Evolutionary conservation across 345 rosid genomes (phyloP), one percentile per base, ranked within the genome.

Genomic region (Dipteronia dyeriana): DNA sequence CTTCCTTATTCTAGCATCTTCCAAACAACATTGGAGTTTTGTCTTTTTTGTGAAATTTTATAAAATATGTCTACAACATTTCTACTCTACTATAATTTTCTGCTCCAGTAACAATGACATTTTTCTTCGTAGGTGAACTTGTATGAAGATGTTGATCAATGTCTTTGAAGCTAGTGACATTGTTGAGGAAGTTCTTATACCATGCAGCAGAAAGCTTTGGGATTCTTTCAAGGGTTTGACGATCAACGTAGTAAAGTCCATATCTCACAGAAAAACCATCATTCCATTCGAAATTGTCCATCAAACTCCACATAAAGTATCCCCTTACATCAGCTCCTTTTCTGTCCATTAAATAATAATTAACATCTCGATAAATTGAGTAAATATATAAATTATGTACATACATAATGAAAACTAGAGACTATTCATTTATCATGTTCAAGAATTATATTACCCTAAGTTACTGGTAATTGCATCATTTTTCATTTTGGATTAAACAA

Each of bases 261-360:
- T 43, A 86, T 39, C 41, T 61, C 29, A n/a, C n/a, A 1, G 71
- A 54, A 39, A 79, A 86, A 4, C 88, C 88, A 7, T 79, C 67
- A 23, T 49, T 20, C 88, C 88, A 86, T 60, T 86, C 85, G 11
- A 85, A 75, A 73, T 81, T 85, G 80, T 85, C 88, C 61, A 85
- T 74, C 77, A 86, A 80, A 68, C 81, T 82, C 89, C 87, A 82
- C 20, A 82, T 53, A 29, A 84, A 84, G 69, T 82, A 88, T 38
- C 87, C 88, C 3, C 86, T 61, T 14, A 85, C 88, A 79, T 86
- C 78, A 31, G 89, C 87, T 25, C 86, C 89, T 22, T 80, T 74
- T 79, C 89, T 86, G 14, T 70, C 11, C 59, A 63, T 13, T 14
- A 43, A 38, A 20, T 34, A 25, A 31, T 14, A 5, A 16, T 53